Evolutionary conservation across 2,329 filamentous ascomycete genomes (phyloP), one percentile per base, ranked within the genome.

Genomic region (Pestalotiopsis sp.): DNA sequence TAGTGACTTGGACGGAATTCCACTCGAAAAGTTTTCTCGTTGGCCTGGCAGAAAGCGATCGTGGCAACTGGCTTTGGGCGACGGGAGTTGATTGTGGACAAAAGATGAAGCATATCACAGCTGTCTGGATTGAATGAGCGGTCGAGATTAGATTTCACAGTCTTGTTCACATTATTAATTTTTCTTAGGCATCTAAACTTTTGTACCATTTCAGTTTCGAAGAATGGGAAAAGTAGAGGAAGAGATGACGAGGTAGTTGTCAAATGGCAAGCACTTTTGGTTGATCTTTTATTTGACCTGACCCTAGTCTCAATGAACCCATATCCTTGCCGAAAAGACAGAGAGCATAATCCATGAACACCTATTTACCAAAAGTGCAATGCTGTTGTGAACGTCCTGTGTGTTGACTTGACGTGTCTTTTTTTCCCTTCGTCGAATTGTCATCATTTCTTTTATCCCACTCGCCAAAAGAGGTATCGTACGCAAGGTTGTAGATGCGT

Each of bases 331-430:
- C 75, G 73, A 75, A 52, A 52, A 76, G 71, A 76, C 68, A 67
- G 66, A 69, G 75, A 78, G 71, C 72, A 77, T 74, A 78, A 77
- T 77, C 77, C 77, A 70, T 78, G 74, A 79, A 79, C 77, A 79
- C 77, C 77, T 36, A 36, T 75, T 71, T 78, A 74, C 76, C 76
- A 74, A 67, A 36, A 68, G 76, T 75, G 75, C 74, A 69, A 70
- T 62, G 59, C 59, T 52, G 41, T 49, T 49, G 45, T 52, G 31
- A 36, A 36, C 31, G 31, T 36, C 31, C 31, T 36, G 31, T 36
- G 27, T 31, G 31, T 31, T 2, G 9, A 7, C 9, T 36, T 70
- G 67, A 68, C 66, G 71, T 72, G 72, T 27, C 67, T 17, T 58
- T 64, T n/a, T 39, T n/a, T 38, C 70, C 67, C 57, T 23, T 49